phyloP scores from a whole-genome alignment of 176 grass and related monocot species.

The Oryza nivara region DNA sequence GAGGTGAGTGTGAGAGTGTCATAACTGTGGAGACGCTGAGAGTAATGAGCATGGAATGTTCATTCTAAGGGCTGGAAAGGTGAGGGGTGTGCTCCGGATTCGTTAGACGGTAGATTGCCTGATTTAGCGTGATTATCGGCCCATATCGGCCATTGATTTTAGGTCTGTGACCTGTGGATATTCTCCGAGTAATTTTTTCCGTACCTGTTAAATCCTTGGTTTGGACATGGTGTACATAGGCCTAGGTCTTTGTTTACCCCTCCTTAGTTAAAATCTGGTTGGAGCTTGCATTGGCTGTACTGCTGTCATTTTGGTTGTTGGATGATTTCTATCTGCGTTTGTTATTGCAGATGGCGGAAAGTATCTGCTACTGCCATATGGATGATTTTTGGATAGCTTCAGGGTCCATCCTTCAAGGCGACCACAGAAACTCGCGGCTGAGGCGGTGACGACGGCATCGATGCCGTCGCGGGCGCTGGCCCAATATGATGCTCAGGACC shows the following conservation, averaged over 20 bases:
- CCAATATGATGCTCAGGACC: too few relatives aligned
- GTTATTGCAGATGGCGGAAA: background rate
- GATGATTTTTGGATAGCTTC: too few relatives aligned
- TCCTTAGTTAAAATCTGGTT: conserved; percentile 10
- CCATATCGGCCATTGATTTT: conserved; percentile 53
- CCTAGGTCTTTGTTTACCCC: conserved; percentile 23
- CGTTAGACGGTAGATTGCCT: conserved; percentile 42
- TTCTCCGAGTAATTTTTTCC: conserved; percentile 27
- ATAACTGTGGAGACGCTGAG: background rate
- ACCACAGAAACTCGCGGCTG: too few relatives aligned
- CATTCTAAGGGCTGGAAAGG: conserved; percentile 8
- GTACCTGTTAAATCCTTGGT: conserved; percentile 37
- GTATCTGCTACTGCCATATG: too few relatives aligned
- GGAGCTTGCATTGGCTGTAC: conserved; percentile 17
- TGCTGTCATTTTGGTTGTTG: background rate
- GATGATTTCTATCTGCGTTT: conserved; percentile 1
- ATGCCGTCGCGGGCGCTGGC: too few relatives aligned
- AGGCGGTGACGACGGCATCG: too few relatives aligned
- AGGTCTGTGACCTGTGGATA: conserved; percentile 49
- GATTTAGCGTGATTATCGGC: conserved; percentile 46
- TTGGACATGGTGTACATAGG: conserved; percentile 50
- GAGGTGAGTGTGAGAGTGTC: background rate
- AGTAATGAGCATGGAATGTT: conserved; percentile 7
- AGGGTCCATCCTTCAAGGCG: too few relatives aligned
- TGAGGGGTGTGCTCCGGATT: conserved; percentile 6